Evolutionary conservation across 768 basidiomycete species (phyloP).

Genomic region (Boletus edulis): DNA sequence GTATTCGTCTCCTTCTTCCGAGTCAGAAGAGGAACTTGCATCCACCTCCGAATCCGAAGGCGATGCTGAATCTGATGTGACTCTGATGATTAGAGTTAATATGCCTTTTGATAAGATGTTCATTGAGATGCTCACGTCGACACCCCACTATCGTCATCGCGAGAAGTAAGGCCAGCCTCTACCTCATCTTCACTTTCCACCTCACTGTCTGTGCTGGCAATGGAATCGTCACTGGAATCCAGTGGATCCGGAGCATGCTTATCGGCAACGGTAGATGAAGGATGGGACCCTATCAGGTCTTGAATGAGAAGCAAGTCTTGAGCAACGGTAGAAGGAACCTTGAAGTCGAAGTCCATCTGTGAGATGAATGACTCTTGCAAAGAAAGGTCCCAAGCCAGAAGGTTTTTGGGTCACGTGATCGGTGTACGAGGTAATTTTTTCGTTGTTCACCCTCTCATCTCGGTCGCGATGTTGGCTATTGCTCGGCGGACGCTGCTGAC

Average conservation of each 20-base stretch:
- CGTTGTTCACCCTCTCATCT: background rate
- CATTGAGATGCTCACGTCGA: slow-evolving; percentile 19
- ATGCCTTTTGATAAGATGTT: slow-evolving; percentile 1
- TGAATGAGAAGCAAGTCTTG: slow-evolving; percentile 78
- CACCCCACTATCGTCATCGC: slow-evolving; percentile 38
- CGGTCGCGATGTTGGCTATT: slow-evolving; percentile 14
- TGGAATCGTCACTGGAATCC: slow-evolving; percentile 41
- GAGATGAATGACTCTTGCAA: background rate
- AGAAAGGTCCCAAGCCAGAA: too few species aligned
- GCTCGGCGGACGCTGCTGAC: slow-evolving; percentile 1
- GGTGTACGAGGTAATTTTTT: background rate
- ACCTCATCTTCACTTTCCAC: slow-evolving; percentile 71
- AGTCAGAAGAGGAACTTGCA: slow-evolving; percentile 19
- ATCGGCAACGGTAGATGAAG: background rate
- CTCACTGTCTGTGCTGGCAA: slow-evolving; percentile 52
- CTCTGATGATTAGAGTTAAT: slow-evolving; percentile 26
- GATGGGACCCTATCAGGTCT: slow-evolving; percentile 50
- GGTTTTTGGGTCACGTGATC: slow-evolving; percentile 26
- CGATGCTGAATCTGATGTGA: slow-evolving; percentile 35
- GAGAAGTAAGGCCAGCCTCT: slow-evolving; percentile 54
- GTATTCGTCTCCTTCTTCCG: slow-evolving; percentile 16
- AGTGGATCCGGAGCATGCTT: background rate
- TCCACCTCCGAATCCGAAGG: slow-evolving; percentile 35
- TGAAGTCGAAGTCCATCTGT: slow-evolving; percentile 45
- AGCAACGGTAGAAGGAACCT: slow-evolving; percentile 57